Evolutionary conservation across 75 land plant species (phyloP), one percentile per base, ranked within the genome.

Genomic region (Cryptomeria japonica): DNA sequence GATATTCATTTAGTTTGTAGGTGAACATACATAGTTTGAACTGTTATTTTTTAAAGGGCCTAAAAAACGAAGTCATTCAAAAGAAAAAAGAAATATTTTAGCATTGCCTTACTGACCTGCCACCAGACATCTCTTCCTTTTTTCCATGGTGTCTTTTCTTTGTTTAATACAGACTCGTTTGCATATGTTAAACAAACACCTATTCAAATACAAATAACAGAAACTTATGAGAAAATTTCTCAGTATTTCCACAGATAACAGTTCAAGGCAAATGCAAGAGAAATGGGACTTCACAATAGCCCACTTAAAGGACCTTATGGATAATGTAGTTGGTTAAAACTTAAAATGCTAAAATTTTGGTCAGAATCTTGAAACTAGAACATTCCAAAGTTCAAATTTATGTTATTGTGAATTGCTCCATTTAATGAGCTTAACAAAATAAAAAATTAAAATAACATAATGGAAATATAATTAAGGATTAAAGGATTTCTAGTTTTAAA

Each of bases 121-220:
- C 98, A 98, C 99, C 99, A 98, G 51, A 95, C 53, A 84, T 98
- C 99, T 89, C 98, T 95, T 87, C 94, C 95, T 42, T 90, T 92
- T 80, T 93, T 87, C 97, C 97, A 98, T 58, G 93, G 88, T 58
- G 98, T 96, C 34, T 64, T 89, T 86, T 95, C 95, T 87, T 96
- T 95, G 39, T 80, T 93, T 90, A 94, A 84, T 22, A 95, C 99
- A 58, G 87, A 88, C 44, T 90, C 79, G 83, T 98, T 97, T 84
- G 94, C 98, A 89, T 91, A 96, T 5, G 92, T 94, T 87, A 98
- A 89, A 90, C 98, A 96, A 25, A 87, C 56, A 86, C 88, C 99
- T 97, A 92, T 56, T 15, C 87, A 91, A 61, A 84, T 10, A 87
- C 77, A 47, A 32, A 25, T n/a, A 85, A 28, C 47, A 78, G 80